Conservation (phyloP, 805 yeast genomes). For the Brettanomyces sp. region DNA sequence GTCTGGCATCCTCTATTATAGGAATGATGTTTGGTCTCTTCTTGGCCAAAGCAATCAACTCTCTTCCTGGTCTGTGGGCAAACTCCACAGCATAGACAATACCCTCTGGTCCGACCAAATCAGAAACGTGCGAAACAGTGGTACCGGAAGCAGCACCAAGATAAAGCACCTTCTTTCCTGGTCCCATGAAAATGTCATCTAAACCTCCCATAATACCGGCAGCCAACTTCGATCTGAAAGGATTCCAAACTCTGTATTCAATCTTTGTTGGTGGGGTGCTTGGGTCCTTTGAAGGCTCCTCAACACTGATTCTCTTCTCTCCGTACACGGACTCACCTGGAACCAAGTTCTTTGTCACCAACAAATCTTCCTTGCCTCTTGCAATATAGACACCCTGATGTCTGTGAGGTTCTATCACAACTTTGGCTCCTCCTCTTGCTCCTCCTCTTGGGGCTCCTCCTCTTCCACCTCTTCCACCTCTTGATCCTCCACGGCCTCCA, state of each 20-base stretch:
- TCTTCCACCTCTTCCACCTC: conserved; percentile 44
- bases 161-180: conserved; percentile 95
- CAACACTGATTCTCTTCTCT: conserved; percentile 91
- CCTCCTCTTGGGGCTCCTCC: conserved; percentile 70
- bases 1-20: conserved; percentile 99
- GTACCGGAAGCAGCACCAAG: conserved; percentile 99
- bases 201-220: conserved; percentile 99
- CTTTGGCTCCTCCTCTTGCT: conserved; percentile 89
- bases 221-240: conserved; percentile 98
- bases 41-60: conserved; percentile 98
- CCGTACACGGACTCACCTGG: conserved; percentile 99
- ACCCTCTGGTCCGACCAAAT: conserved; percentile 98
- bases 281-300: conserved; percentile 85
- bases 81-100: conserved; percentile 98
- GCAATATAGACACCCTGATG: conserved; percentile 99
- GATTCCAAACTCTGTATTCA: conserved; percentile 99
- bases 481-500: conserved; percentile 39
- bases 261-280: conserved; percentile 85
- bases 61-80: conserved; percentile 99
- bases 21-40: conserved; percentile 99
- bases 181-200: conserved; percentile 93
- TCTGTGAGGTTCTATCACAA: conserved; percentile 96
- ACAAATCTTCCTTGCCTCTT: conserved; percentile 97
- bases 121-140: conserved; percentile 96
- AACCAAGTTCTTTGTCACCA: conserved; percentile 92